Conservation (phyloP, 768 basidiomycete species). For the Amanita jacksonii region DNA sequence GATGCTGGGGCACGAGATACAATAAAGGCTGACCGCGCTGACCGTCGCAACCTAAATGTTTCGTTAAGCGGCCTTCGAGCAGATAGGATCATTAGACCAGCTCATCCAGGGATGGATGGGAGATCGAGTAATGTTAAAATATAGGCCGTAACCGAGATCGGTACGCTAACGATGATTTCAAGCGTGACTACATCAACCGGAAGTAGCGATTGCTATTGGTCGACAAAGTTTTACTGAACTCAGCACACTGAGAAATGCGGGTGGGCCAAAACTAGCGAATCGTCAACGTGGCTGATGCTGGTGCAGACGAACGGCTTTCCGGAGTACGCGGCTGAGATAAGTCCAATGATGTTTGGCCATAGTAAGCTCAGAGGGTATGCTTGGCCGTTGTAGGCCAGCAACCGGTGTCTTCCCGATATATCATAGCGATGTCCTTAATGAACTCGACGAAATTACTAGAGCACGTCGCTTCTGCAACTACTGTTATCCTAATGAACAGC, state of each 20-base stretch:
- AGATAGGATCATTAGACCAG: conserved; percentile 44
- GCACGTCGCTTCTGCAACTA: conserved; percentile 20
- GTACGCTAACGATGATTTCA: conserved; percentile 31
- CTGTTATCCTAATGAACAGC: conserved; percentile 30
- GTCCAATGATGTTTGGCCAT: conserved; percentile 33
- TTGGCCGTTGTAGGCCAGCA: conserved; percentile 33
- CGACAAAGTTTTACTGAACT: conserved; percentile 8
- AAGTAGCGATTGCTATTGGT: conserved; percentile 29
- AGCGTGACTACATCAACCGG: conserved; percentile 38
- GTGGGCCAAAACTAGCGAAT: conserved; percentile 9
- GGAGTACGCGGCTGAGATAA: conserved; percentile 29
- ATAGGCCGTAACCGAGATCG: conserved; percentile 22
- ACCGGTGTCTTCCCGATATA: conserved; percentile 37
- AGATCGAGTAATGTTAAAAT: conserved; percentile 12
- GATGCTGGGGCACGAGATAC: too few species aligned
- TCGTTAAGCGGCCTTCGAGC: too few species aligned
- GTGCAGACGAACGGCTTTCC: conserved; percentile 20
- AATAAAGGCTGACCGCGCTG: too few species aligned
- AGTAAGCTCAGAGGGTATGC: conserved; percentile 23
- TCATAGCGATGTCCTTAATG: conserved; percentile 40
- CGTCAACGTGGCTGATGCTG: background rate
- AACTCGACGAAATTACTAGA: conserved; percentile 33
- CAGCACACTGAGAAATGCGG: conserved; percentile 9
- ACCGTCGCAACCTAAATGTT: too few species aligned
- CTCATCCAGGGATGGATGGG: conserved; percentile 35